A percentile compares a stretch with the other conserved stretches of the same genome.
Conservation (phyloP, 495 filamentous ascomycete species). For the Lasiosphaeris hirsuta region DNA sequence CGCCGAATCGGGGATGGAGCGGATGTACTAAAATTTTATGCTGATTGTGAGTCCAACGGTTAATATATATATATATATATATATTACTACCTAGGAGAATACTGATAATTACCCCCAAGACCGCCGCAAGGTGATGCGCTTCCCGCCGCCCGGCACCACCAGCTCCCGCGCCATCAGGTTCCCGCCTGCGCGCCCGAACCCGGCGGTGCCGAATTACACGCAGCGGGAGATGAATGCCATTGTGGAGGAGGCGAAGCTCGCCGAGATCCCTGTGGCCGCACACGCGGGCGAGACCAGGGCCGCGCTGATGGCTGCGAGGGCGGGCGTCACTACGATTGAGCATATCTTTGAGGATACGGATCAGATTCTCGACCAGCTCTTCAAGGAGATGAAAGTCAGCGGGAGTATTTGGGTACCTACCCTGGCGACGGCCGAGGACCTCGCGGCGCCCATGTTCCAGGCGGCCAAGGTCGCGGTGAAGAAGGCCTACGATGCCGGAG, state of each 20-base stretch:
- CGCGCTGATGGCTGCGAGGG: constrained; percentile 44
- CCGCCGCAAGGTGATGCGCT: constrained; percentile 45
- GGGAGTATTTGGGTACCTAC: constrained; percentile 50
- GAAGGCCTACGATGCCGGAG: constrained; percentile 29
- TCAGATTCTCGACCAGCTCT: constrained; percentile 30
- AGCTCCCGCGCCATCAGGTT: constrained; percentile 24
- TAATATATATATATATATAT: too few relatives aligned
- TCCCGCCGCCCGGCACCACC: constrained; percentile 28
- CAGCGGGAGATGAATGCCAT: constrained; percentile 52
- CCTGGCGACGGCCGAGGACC: constrained; percentile 38
- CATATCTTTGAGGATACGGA: constrained; percentile 44
- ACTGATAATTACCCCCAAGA: too few relatives aligned
- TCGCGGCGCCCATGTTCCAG: constrained; percentile 19
- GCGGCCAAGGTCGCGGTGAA: constrained; percentile 28
- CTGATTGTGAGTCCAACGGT: too few relatives aligned
- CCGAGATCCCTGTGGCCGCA: constrained; percentile 42
- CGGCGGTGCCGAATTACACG: constrained; percentile 39
- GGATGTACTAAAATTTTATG: constrained; percentile 53
- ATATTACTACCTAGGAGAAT: too few relatives aligned
- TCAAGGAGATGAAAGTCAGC: constrained; percentile 38
- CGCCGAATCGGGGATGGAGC: constrained; percentile 47
- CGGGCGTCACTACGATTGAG: constrained; percentile 51
- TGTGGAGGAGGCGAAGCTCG: constrained; percentile 42
- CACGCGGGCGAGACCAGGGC: constrained; percentile 42
- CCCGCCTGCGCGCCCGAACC: constrained; percentile 35